Evolutionary conservation across 441 rosid species (phyloP), one percentile per base, ranked within the genome.

Genomic region (Adansonia madagascariensis): DNA sequence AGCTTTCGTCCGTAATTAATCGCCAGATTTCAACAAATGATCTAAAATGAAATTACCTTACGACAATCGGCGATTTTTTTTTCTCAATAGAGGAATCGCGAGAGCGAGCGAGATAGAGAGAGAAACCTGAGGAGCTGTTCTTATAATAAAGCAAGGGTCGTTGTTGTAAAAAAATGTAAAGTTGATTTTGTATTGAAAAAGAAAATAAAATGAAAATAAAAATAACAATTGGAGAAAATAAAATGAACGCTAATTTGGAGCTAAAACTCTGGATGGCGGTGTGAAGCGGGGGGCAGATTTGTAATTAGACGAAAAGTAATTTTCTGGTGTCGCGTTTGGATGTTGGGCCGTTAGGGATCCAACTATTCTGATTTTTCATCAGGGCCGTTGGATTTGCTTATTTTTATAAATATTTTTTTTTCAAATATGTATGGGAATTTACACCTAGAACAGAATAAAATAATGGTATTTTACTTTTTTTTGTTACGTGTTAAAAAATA

Each of bases 351-450:
- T 61, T 46, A n/a, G 46, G 67, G 64, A 52, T 60, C 55, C 80
- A 50, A 14, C 46, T 15, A 10, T 6, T 17, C 59, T 52, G 5
- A 46, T 17, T 35, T 31, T 43, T 43, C 0, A 50, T 78, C 63
- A 4, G 20, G 4, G 43, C 87, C 84, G 86, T 79, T 71, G 41
- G 82, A 84, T 86, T 39, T 79, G 71, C 14, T 53, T 75, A 80
- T 81, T 44, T 49, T 1, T 22, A 12, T 35, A 63, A 47, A 69
- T 47, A n/a, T 1, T 18, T 8, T 20, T 6, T n/a, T 41, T 65
- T 65, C 24, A 6, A 55, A 60, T 20, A 60, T 22, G 27, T 60
- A 9, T 49, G 9, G 60, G 60, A 41, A 50, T 24, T 14, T 49
- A 69, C 20, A 2, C 43, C 9, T 20, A 6, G 1, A 22, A 24